phyloP scores from a whole-genome alignment of 2,329 filamentous ascomycete genomes.

The Beauveria asiatica region DNA sequence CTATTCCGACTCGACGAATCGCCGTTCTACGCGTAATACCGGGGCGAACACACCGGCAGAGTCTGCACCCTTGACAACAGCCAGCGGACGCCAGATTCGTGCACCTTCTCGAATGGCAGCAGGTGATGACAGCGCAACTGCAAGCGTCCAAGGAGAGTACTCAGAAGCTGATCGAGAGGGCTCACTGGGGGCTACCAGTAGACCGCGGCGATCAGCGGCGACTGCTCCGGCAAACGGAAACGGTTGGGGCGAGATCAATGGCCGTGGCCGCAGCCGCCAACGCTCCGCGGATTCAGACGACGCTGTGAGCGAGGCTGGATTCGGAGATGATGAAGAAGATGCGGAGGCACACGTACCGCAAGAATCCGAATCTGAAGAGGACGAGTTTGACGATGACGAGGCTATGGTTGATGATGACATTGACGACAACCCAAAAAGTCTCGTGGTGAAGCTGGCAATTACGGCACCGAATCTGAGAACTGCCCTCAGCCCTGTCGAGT shows the following conservation, averaged over 20 bases:
- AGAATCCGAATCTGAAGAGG: constrained; percentile 52
- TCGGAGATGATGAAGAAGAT: constrained; percentile 66
- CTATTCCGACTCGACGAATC: constrained; percentile 52
- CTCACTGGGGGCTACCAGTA: constrained; percentile 35
- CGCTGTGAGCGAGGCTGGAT: constrained; percentile 63
- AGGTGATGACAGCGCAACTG: constrained; percentile 37
- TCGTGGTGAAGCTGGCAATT: constrained; percentile 66
- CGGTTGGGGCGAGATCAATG: constrained; percentile 31
- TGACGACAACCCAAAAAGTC: constrained; percentile 43
- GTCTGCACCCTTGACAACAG: constrained; percentile 57
- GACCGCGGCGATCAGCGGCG: constrained; percentile 43
- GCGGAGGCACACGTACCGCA: constrained; percentile 57
- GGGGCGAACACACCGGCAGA: constrained; percentile 66
- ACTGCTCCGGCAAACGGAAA: constrained; percentile 45
- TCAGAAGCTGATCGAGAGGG: constrained; percentile 31
- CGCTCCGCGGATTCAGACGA: constrained; percentile 53
- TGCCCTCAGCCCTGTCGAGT: constrained; percentile 18
- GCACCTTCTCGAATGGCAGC: constrained; percentile 59
- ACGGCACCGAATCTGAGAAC: constrained; percentile 31
- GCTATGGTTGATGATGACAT: constrained; percentile 46
- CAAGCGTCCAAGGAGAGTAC: constrained; percentile 37
- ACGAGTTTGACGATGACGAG: constrained; percentile 49
- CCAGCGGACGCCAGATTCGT: constrained; percentile 78
- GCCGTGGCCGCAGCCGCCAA: constrained; percentile 24
- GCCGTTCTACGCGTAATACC: constrained; percentile 69